Percentiles rank a stretch among this genome's conserved stretches.
phyloP scores from a whole-genome alignment of 805 yeast genomes.

The Ascoidea tarda region DNA sequence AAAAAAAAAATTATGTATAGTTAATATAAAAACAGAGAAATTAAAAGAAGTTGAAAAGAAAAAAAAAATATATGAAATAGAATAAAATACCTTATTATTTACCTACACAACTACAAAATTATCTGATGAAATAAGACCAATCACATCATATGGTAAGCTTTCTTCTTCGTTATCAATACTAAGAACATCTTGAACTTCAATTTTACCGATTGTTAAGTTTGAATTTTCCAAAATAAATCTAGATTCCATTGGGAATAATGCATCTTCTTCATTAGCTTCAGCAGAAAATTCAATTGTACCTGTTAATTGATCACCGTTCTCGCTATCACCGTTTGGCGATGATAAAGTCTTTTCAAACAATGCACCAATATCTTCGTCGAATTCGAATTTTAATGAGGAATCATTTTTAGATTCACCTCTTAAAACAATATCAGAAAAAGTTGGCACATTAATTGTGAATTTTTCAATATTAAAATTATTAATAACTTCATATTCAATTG shows the following conservation, averaged over 20 bases:
- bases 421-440: slow-evolving; percentile 50
- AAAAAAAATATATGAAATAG: too few relatives aligned
- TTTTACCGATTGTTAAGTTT: slow-evolving; percentile 45
- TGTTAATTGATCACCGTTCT: slow-evolving; percentile 11
- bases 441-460: slow-evolving; percentile 32
- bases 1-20: too few relatives aligned
- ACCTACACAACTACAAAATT: slow-evolving; percentile 37
- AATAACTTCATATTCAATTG: slow-evolving; percentile 77
- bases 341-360: slow-evolving; percentile 46
- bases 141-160: slow-evolving; percentile 58
- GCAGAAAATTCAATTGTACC: slow-evolving; percentile 75
- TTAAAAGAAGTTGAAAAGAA: too few relatives aligned
- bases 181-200: slow-evolving; percentile 48
- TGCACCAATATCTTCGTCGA: slow-evolving; percentile 54
- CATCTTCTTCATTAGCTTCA: slow-evolving; percentile 66
- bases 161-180: slow-evolving; percentile 32
- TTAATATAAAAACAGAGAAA: neutral
- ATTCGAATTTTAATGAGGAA: slow-evolving; percentile 40
- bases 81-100: neutral
- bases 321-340: slow-evolving; percentile 25
- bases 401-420: slow-evolving; percentile 32
- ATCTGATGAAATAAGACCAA: slow-evolving; percentile 42
- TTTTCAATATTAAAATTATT: slow-evolving; percentile 24
- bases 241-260: slow-evolving; percentile 78
- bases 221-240: slow-evolving; percentile 37